These are phyloP conservation scores for Paspalum notatum DNA, from an alignment of 176 grass and related monocot genomes.

Conservation along the genomic window DNA sequence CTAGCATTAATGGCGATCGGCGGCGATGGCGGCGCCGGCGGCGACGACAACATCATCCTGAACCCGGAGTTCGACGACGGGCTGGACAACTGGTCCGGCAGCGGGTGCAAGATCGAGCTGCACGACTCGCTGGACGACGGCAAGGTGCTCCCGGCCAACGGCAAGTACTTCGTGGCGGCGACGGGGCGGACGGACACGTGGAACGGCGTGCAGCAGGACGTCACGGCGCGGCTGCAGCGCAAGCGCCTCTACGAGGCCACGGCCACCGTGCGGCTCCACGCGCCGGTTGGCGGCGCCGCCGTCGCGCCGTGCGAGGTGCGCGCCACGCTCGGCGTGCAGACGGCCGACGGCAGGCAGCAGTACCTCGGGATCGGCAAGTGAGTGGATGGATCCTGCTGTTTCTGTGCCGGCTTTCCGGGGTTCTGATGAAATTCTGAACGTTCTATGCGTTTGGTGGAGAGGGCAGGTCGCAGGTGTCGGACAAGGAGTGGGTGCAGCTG, in stretches of 20 bases:
- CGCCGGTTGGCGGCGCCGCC: background rate
- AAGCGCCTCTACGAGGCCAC: conserved; percentile 69
- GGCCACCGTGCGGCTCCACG: conserved; percentile 59
- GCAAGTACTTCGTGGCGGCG: conserved; percentile 74
- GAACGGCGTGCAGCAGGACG: conserved; percentile 87
- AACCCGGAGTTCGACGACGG: conserved; percentile 91
- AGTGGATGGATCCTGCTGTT: background rate
- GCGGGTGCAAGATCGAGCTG: conserved; percentile 79
- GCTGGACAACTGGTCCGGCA: conserved; percentile 69
- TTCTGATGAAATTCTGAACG: too few species aligned
- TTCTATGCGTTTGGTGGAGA: background rate
- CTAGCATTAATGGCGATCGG: conserved; percentile 33
- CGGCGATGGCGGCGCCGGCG: conserved; percentile 10
- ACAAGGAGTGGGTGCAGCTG: conserved; percentile 85
- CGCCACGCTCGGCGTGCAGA: conserved; percentile 62
- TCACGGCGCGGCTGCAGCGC: conserved; percentile 70
- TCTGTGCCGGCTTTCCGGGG: background rate
- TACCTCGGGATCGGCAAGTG: conserved; percentile 80
- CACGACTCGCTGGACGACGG: conserved; percentile 79
- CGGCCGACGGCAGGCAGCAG: conserved; percentile 71
- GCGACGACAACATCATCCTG: conserved; percentile 77
- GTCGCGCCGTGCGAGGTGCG: conserved; percentile 57
- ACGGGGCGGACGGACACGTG: conserved; percentile 71
- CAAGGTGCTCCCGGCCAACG: conserved; percentile 61
- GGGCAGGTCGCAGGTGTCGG: conserved; percentile 58